Evolutionary conservation across 73 alveolate species (phyloP).

Genomic region (Uronychia binucleata): DNA sequence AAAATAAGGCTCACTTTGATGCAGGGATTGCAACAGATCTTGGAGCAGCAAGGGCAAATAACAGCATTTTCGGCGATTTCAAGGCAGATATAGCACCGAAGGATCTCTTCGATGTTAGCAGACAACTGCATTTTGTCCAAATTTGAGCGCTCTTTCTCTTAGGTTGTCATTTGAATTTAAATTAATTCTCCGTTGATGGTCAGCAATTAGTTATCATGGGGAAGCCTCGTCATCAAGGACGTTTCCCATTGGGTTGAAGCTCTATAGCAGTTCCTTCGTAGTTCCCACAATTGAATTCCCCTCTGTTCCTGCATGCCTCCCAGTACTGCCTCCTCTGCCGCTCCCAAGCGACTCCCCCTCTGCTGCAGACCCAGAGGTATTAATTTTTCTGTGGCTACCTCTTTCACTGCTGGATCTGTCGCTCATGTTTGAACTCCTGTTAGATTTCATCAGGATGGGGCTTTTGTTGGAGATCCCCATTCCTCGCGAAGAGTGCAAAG

Average conservation of each 20-base stretch:
- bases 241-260: background rate
- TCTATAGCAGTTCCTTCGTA: background rate
- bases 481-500: background rate
- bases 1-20: constrained; percentile 53
- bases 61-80: constrained; percentile 82
- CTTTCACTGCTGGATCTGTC: background rate
- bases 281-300: background rate
- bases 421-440: background rate
- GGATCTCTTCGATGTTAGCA: constrained; percentile 52
- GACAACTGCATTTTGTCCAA: background rate
- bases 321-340: background rate
- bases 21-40: constrained; percentile 91
- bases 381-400: background rate
- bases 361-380: background rate
- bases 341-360: no score
- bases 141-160: background rate
- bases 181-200: no score
- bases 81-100: constrained; percentile 91
- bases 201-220: background rate
- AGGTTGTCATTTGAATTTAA: background rate
- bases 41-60: constrained; percentile 95
- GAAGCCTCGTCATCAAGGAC: background rate
- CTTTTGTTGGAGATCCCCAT: background rate
- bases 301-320: background rate
- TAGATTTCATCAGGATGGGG: background rate